phyloP scores from a whole-genome alignment of 228 moss, liverwort and hornwort genomes.

The Sphagnum fallax region DNA sequence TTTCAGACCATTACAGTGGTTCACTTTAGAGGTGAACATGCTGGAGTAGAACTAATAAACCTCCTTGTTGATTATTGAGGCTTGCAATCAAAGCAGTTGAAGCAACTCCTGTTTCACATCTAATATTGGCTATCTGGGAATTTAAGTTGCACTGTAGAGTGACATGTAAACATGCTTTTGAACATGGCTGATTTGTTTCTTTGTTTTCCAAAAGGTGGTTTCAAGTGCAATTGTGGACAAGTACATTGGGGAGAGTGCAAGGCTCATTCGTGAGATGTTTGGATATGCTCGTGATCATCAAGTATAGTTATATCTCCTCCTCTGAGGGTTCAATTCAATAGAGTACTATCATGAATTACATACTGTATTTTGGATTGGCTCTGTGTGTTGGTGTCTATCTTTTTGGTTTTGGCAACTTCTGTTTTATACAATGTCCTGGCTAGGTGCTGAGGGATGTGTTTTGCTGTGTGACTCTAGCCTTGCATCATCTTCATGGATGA shows the following conservation, averaged over 20 bases:
- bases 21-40: not conserved
- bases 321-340: not conserved
- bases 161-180: not conserved
- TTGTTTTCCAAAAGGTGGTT: constrained; percentile 52
- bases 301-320: constrained; percentile 18
- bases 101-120: not conserved
- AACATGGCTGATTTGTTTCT: not conserved
- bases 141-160: not conserved
- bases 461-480: constrained; percentile 57
- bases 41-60: too few relatives aligned
- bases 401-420: constrained; percentile 95
- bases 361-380: not conserved
- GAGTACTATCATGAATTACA: not conserved
- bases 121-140: not conserved
- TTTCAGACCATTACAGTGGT: constrained; percentile 61
- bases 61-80: not conserved
- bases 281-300: constrained; percentile 99
- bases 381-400: too few relatives aligned
- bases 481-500: constrained; percentile 99
- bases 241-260: constrained; percentile 97
- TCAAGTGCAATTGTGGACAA: constrained; percentile 99
- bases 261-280: constrained; percentile 99
- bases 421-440: constrained; percentile 91
- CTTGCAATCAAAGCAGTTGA: not conserved
- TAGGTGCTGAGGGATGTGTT: constrained; percentile 77